These are phyloP conservation scores for Cytospora chrysosperma DNA, from an alignment of 2,329 filamentous ascomycete genomes.

Conservation along the genomic window DNA sequence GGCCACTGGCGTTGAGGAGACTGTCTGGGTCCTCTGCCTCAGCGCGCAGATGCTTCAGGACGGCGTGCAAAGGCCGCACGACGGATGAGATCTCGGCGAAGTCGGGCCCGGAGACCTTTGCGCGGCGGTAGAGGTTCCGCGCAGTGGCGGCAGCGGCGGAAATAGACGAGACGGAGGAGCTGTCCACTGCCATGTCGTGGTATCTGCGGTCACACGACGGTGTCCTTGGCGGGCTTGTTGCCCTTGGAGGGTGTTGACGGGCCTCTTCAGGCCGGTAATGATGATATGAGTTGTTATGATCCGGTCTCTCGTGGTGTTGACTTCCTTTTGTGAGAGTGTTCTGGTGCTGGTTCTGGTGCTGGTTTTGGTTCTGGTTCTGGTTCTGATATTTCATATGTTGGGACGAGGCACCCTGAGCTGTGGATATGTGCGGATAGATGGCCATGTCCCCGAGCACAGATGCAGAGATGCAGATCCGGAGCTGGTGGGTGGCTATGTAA, in stretches of 20 bases:
- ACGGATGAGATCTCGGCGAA: constrained; percentile 50
- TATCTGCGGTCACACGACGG: constrained; percentile 3
- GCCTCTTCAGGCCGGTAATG: constrained; percentile 6
- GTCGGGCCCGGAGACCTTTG: constrained; percentile 47
- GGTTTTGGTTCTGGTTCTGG: constrained; percentile 3
- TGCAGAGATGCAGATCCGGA: not conserved
- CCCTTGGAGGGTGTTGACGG: not conserved
- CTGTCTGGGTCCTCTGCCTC: constrained; percentile 59
- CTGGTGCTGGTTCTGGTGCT: constrained; percentile 4
- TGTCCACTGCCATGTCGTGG: constrained; percentile 32
- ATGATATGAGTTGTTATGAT: not conserved
- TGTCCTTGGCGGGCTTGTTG: constrained; percentile 17
- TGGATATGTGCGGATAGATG: constrained; percentile 8
- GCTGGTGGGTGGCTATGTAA: constrained; percentile 22
- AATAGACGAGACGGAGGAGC: constrained; percentile 44
- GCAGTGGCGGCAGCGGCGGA: constrained; percentile 57
- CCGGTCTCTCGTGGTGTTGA: not conserved
- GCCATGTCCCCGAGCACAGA: not conserved
- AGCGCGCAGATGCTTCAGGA: constrained; percentile 56
- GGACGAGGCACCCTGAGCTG: constrained; percentile 8
- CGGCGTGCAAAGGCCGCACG: constrained; percentile 54
- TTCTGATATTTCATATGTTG: not conserved
- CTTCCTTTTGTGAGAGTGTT: not conserved
- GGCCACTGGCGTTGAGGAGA: constrained; percentile 43
- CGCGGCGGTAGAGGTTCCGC: constrained; percentile 54